Conservation (phyloP, 2,329 filamentous ascomycete species). For the Venturia carpophila region DNA sequence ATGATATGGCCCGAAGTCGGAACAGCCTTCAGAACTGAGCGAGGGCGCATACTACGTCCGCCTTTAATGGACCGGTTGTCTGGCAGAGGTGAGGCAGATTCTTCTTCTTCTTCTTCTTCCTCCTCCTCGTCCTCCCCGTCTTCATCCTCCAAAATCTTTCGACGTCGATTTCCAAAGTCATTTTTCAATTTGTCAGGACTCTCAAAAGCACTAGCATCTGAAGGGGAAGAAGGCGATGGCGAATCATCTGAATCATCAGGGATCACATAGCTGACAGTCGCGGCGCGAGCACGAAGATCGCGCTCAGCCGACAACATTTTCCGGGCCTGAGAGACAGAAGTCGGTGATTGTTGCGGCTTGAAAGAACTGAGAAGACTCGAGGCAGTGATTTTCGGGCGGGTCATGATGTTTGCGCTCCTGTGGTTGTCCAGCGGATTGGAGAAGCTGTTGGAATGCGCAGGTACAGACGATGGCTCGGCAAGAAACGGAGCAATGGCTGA, state of each 20-base stretch:
- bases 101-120: background rate
- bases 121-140: background rate
- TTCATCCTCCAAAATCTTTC: background rate
- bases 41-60: slow-evolving; percentile 13
- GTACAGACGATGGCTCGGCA: background rate
- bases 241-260: slow-evolving; percentile 19
- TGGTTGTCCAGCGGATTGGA: background rate
- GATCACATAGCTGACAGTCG: slow-evolving; percentile 14
- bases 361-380: slow-evolving; percentile 26
- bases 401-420: background rate
- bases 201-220: slow-evolving; percentile 15
- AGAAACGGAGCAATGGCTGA: background rate
- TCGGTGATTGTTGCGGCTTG: slow-evolving; percentile 24
- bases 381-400: background rate
- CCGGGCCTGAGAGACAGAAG: slow-evolving; percentile 21
- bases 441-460: background rate
- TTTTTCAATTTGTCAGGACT: slow-evolving; percentile 12
- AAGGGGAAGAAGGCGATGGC: background rate
- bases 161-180: background rate
- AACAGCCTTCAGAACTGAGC: slow-evolving; percentile 1
- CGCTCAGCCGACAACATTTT: slow-evolving; percentile 16
- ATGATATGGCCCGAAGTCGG: background rate
- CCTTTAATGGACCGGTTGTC: slow-evolving; percentile 3
- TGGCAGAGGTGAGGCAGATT: background rate
- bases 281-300: slow-evolving; percentile 13